Conservation (phyloP, 352 stramenopile genomes). For the Phytophthora uliginosa region DNA sequence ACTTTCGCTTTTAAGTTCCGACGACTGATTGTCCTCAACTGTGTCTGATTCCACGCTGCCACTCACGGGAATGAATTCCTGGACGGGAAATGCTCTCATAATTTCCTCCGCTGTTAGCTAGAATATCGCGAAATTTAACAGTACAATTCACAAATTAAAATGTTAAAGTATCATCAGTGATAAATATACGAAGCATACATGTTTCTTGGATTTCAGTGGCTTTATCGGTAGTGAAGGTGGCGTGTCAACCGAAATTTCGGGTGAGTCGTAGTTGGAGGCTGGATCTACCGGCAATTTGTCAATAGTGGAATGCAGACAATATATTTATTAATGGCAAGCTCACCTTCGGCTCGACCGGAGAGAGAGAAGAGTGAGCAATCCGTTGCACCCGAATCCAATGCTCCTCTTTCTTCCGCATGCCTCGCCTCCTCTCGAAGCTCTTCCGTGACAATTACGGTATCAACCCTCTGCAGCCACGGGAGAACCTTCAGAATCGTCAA, state of each 20-base stretch:
- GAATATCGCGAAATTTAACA: neutral
- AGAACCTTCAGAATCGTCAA: slow-evolving; percentile 46
- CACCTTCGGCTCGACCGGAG: slow-evolving; percentile 27
- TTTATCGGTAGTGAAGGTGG: neutral
- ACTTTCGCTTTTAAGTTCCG: neutral
- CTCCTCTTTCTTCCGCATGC: slow-evolving; percentile 43
- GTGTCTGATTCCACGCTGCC: neutral
- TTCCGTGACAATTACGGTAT: slow-evolving; percentile 55
- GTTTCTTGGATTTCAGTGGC: slow-evolving; percentile 22
- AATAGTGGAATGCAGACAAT: neutral
- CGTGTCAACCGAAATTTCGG: neutral
- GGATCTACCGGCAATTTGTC: slow-evolving; percentile 5
- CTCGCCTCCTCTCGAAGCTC: slow-evolving; percentile 54
- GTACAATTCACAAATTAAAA: neutral
- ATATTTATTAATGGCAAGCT: neutral
- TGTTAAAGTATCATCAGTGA: neutral
- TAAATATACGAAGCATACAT: slow-evolving; percentile 19
- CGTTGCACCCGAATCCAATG: slow-evolving; percentile 44
- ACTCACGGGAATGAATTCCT: slow-evolving; percentile 74
- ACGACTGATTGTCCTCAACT: neutral
- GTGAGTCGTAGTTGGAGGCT: neutral
- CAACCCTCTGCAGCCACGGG: slow-evolving; percentile 64
- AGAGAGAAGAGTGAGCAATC: slow-evolving; percentile 41
- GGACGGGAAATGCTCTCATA: slow-evolving; percentile 74
- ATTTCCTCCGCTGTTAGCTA: slow-evolving; percentile 67